Conservation (phyloP, 306 rosid species). For the Corylus heterophylla region DNA sequence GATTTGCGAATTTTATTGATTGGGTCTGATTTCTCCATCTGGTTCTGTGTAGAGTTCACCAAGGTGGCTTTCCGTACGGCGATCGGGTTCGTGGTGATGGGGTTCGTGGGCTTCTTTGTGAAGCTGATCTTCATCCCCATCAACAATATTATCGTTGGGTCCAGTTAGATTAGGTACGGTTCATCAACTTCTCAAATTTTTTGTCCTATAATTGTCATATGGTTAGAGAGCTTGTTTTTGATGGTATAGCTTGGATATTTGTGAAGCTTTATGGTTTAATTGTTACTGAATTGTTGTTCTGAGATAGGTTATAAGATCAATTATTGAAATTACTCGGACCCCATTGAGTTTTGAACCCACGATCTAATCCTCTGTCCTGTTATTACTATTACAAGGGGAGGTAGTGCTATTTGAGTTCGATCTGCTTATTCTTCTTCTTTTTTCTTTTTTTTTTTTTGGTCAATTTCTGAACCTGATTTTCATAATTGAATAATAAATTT, state of each 20-base stretch:
- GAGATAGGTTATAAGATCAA: not conserved
- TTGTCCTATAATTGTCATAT: too few species aligned
- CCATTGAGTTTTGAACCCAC: not conserved
- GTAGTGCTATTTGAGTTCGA: not conserved
- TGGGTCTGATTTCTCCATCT: not conserved
- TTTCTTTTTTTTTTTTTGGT: too few species aligned
- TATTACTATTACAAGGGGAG: not conserved
- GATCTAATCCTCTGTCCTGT: not conserved
- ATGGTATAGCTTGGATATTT: not conserved
- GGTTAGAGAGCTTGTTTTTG: not conserved
- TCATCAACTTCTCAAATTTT: not conserved
- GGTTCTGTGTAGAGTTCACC: conserved; percentile 51
- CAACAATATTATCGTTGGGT: conserved; percentile 84
- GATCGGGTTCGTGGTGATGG: conserved; percentile 80
- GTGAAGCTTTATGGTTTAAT: not conserved
- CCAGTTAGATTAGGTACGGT: conserved; percentile 44
- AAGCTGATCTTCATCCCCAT: conserved; percentile 79
- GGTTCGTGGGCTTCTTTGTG: conserved; percentile 75
- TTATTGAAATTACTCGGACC: not conserved
- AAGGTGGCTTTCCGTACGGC: conserved; percentile 85
- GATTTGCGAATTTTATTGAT: conserved; percentile 4
- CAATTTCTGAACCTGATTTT: too few species aligned
- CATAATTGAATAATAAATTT: too few species aligned
- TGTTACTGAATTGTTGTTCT: not conserved
- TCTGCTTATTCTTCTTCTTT: not conserved